These are phyloP conservation scores for Serendipita sp. DNA, from an alignment of 768 basidiomycete species.

Conservation along the genomic window DNA sequence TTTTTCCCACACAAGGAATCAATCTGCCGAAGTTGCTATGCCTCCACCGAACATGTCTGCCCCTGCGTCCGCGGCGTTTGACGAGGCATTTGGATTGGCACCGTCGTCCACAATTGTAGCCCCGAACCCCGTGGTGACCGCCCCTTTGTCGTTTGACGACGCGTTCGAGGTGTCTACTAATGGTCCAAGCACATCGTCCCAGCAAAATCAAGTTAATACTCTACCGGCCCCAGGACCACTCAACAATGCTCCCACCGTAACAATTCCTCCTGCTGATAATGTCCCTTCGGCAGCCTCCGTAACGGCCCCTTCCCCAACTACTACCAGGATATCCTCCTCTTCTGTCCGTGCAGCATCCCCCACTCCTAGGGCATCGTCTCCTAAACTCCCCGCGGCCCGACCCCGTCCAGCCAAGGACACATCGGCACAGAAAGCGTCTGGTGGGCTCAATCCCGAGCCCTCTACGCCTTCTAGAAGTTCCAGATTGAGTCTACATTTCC, in stretches of 20 bases:
- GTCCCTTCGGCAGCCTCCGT: conserved; percentile 19
- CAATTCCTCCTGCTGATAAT: conserved; percentile 14
- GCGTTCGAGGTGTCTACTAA: conserved; percentile 24
- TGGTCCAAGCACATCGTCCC: conserved; percentile 11
- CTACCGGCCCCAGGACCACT: conserved; percentile 24
- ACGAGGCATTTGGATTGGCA: conserved; percentile 19
- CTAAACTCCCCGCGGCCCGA: conserved; percentile 45
- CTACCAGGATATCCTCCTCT: neutral
- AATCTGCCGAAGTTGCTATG: neutral
- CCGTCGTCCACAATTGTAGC: conserved; percentile 12
- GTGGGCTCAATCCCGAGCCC: conserved; percentile 29
- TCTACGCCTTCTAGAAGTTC: conserved; percentile 28
- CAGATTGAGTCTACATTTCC: conserved; percentile 63
- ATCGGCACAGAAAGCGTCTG: conserved; percentile 35
- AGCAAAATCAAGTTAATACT: conserved; percentile 10
- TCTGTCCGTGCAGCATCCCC: conserved; percentile 23
- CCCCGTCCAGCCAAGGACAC: conserved; percentile 36
- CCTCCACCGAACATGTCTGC: conserved; percentile 10
- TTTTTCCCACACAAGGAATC: conserved; percentile 13
- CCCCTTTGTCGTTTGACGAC: conserved; percentile 28
- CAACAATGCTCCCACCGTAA: conserved; percentile 14
- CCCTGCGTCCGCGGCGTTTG: conserved; percentile 17
- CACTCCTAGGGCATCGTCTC: conserved; percentile 33
- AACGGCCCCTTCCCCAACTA: conserved; percentile 15
- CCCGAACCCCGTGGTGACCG: conserved; percentile 11